Percentiles rank a stretch among this genome's conserved stretches.
phyloP scores from a whole-genome alignment of 1,284 basidiomycete species.

The Pyrrhoderma lamaoense region DNA sequence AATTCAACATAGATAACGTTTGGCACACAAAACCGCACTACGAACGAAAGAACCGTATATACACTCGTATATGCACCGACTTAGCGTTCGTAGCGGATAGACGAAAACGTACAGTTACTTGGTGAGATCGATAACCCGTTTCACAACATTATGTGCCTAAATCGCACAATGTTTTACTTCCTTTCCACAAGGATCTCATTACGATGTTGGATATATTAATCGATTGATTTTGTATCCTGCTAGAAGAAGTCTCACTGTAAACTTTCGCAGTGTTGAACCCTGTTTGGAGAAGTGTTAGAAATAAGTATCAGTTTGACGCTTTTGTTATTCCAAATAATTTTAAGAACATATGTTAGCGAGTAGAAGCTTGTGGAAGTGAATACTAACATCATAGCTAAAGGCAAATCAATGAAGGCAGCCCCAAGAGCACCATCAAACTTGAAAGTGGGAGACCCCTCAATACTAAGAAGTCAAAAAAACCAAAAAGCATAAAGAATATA shows the following conservation, averaged over 20 bases:
- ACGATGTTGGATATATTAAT: neutral
- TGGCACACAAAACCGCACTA: neutral
- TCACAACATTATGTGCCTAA: neutral
- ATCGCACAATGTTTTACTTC: too few species aligned
- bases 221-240: neutral
- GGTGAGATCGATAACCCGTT: neutral
- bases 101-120: neutral
- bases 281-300: conserved; percentile 19
- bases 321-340: conserved; percentile 25
- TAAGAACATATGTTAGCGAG: neutral
- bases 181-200: too few species aligned
- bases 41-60: conserved; percentile 2
- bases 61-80: neutral
- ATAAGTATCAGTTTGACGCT: conserved; percentile 24
- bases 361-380: neutral
- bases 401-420: conserved; percentile 14
- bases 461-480: too few species aligned
- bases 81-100: neutral
- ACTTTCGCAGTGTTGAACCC: conserved; percentile 20
- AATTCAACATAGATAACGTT: too few species aligned
- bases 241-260: conserved; percentile 13
- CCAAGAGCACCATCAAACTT: conserved; percentile 12
- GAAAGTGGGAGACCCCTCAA: too few species aligned
- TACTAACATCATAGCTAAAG: conserved; percentile 12
- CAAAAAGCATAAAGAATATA: too few species aligned